These are phyloP conservation scores for Suhomyces canberraensis DNA, from an alignment of 805 yeast genomes.

Conservation along the genomic window DNA sequence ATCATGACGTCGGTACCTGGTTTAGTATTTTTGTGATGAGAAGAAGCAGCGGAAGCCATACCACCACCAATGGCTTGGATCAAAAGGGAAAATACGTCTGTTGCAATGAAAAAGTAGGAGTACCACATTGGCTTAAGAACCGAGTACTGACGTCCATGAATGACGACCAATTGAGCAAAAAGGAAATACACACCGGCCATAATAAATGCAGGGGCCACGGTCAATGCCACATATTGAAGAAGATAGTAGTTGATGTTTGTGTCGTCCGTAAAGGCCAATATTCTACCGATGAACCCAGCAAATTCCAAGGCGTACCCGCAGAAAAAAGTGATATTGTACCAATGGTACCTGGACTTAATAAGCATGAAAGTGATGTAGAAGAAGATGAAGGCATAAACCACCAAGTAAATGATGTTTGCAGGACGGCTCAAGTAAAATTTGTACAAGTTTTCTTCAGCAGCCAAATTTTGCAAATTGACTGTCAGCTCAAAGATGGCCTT, in stretches of 20 bases:
- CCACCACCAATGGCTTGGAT: constrained; percentile 43
- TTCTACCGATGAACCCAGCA: constrained; percentile 38
- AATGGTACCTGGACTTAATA: constrained; percentile 32
- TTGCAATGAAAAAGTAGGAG: constrained; percentile 37
- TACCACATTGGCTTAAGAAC: constrained; percentile 42
- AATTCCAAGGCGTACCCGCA: constrained; percentile 36
- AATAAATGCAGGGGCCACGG: constrained; percentile 41
- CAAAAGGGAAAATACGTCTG: constrained; percentile 35
- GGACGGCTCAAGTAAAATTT: constrained; percentile 21
- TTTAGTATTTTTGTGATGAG: constrained; percentile 16
- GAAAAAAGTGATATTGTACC: constrained; percentile 38
- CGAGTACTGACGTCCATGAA: constrained; percentile 37
- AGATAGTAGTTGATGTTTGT: constrained; percentile 20
- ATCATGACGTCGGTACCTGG: constrained; percentile 38
- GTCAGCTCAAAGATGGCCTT: constrained; percentile 32
- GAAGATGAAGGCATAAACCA: constrained; percentile 24
- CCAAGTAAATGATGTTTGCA: constrained; percentile 31
- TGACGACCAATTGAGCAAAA: constrained; percentile 39
- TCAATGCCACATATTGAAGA: constrained; percentile 33
- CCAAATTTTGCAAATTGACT: constrained; percentile 29
- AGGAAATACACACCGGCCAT: constrained; percentile 43
- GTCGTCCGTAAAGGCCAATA: constrained; percentile 25
- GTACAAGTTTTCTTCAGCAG: constrained; percentile 27
- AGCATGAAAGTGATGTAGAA: constrained; percentile 25
- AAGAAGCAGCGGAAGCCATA: constrained; percentile 28